Evolutionary conservation across 805 yeast species (phyloP).

Genomic region (Cyberlindnera subsufficiens): DNA sequence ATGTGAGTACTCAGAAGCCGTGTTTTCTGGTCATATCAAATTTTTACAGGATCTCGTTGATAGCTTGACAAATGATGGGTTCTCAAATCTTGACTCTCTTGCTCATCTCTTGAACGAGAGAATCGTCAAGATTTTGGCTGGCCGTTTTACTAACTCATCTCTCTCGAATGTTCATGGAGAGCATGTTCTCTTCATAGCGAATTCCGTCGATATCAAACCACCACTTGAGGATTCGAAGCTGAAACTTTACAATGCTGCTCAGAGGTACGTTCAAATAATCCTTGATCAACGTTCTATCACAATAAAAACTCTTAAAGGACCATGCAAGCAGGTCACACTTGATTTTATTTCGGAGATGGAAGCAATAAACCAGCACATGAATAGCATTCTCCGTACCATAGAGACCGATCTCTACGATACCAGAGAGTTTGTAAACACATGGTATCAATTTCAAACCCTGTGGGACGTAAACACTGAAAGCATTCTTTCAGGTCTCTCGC

Average conservation of each 20-base stretch:
- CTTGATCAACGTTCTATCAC: conserved; percentile 22
- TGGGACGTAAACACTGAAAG: conserved; percentile 50
- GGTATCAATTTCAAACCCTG: conserved; percentile 51
- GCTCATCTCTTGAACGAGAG: conserved; percentile 29
- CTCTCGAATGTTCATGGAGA: conserved; percentile 3
- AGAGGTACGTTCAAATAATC: conserved; percentile 19
- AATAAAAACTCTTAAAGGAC: conserved; percentile 13
- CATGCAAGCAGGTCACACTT: background rate
- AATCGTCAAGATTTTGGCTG: conserved; percentile 23
- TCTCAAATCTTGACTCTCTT: conserved; percentile 27
- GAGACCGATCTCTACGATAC: conserved; percentile 29
- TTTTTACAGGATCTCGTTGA: conserved; percentile 32
- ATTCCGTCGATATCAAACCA: conserved; percentile 34
- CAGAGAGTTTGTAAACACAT: conserved; percentile 34
- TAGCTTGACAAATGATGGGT: conserved; percentile 31
- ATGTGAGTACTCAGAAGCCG: conserved; percentile 21
- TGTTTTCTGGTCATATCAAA: conserved; percentile 18
- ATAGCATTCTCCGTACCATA: conserved; percentile 22
- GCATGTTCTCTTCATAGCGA: conserved; percentile 34
- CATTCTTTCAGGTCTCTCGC: conserved; percentile 29
- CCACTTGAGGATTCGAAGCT: conserved; percentile 32
- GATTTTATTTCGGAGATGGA: conserved; percentile 6
- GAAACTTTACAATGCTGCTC: conserved; percentile 22
- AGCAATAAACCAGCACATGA: conserved; percentile 13
- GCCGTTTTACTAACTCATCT: conserved; percentile 20